Conservation (phyloP, 2,329 filamentous ascomycete genomes). For the Fusarium oligoseptatum region DNA sequence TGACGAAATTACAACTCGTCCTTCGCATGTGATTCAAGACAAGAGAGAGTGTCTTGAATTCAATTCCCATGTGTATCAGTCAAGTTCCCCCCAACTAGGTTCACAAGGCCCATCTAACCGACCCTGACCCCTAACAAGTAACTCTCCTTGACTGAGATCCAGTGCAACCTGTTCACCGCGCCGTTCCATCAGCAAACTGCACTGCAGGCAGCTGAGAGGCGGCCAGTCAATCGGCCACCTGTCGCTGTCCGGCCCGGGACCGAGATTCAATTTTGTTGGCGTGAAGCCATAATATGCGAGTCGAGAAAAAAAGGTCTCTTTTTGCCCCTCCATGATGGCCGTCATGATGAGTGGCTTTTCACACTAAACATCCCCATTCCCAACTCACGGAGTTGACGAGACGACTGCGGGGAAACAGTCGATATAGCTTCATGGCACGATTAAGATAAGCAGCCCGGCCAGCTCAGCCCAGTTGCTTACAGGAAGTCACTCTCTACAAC, state of each 20-base stretch:
- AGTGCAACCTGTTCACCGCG: constrained; percentile 25
- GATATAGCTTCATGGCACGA: constrained; percentile 13
- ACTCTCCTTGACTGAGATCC: constrained; percentile 33
- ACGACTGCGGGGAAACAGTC: neutral
- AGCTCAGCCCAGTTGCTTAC: neutral
- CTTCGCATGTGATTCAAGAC: constrained; percentile 27
- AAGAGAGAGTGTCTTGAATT: constrained; percentile 17
- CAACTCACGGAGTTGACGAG: neutral
- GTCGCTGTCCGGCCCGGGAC: constrained; percentile 13
- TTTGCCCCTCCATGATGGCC: neutral
- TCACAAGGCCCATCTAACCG: constrained; percentile 15
- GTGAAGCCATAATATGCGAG: constrained; percentile 14
- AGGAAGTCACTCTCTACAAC: constrained; percentile 5
- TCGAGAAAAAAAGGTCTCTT: neutral
- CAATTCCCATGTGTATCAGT: constrained; percentile 15
- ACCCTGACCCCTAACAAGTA: constrained; percentile 7
- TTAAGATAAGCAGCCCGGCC: neutral
- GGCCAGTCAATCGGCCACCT: constrained; percentile 17
- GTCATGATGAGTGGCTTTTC: constrained; percentile 26
- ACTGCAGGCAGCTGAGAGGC: constrained; percentile 14
- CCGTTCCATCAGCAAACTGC: constrained; percentile 19
- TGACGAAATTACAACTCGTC: constrained; percentile 11
- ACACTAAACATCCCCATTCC: neutral
- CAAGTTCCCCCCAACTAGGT: constrained; percentile 18
- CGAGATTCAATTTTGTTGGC: constrained; percentile 11